A percentile compares a stretch with the other conserved stretches of the same genome.
phyloP scores from a whole-genome alignment of 306 rosid species.

The Echinosophora koreensis region DNA sequence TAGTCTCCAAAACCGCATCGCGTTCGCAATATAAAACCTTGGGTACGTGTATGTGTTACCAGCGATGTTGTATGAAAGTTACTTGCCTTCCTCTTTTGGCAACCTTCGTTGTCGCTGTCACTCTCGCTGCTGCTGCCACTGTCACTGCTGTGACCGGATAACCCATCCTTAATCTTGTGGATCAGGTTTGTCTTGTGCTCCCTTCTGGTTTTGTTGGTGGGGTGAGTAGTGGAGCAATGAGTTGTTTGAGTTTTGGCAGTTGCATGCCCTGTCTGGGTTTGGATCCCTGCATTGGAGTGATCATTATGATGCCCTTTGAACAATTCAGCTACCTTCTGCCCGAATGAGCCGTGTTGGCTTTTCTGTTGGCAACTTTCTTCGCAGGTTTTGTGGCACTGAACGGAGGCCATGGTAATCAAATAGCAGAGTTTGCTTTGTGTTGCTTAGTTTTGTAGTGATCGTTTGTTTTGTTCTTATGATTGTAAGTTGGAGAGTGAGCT shows the following conservation, averaged over 20 bases:
- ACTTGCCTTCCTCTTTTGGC: constrained; percentile 43
- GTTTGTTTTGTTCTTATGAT: not conserved
- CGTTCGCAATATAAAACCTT: too few relatives aligned
- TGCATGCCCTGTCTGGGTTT: not conserved
- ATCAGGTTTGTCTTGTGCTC: constrained; percentile 33
- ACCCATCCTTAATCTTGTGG: constrained; percentile 42
- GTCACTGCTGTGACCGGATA: constrained; percentile 43
- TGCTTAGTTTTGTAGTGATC: not conserved
- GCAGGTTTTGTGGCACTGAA: too few relatives aligned
- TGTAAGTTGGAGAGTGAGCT: not conserved
- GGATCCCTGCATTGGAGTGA: not conserved
- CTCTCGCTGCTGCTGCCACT: constrained; percentile 24
- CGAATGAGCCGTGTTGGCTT: too few relatives aligned
- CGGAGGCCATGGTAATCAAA: too few relatives aligned
- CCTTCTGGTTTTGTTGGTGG: too few relatives aligned
- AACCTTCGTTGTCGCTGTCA: constrained; percentile 39
- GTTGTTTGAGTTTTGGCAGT: constrained; percentile 16
- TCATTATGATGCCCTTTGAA: not conserved
- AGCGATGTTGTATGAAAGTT: too few relatives aligned
- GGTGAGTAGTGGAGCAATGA: too few relatives aligned
- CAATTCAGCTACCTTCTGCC: too few relatives aligned
- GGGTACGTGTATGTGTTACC: too few relatives aligned
- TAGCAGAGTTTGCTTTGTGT: too few relatives aligned
- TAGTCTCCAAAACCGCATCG: too few relatives aligned
- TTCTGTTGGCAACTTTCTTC: too few relatives aligned